Evolutionary conservation across 2,329 filamentous ascomycete species (phyloP).

Genomic region (Xenosphaeropsis pyriputrescens): DNA sequence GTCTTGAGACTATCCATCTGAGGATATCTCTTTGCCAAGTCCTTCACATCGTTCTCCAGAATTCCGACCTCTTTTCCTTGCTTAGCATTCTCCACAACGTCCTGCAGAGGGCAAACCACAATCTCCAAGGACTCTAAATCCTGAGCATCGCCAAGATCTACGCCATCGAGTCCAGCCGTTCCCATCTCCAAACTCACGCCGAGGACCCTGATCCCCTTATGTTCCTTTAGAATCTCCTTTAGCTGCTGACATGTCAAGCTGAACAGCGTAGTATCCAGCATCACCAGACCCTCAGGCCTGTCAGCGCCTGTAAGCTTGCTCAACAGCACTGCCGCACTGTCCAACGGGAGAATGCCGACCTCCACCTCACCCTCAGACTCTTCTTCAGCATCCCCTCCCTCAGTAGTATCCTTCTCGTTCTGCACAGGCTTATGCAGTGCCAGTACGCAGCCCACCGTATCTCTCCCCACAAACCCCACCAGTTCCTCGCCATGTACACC

Average conservation of each 20-base stretch:
- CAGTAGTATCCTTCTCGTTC: slow-evolving; percentile 10
- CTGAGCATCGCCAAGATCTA: slow-evolving; percentile 3
- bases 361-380: slow-evolving; percentile 9
- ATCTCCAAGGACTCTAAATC: slow-evolving; percentile 10
- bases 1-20: slow-evolving; percentile 9
- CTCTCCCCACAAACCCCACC: slow-evolving; percentile 4
- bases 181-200: slow-evolving; percentile 21
- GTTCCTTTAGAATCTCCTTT: slow-evolving; percentile 17
- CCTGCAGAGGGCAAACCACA: slow-evolving; percentile 10
- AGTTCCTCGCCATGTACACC: slow-evolving; percentile 6
- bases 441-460: slow-evolving; percentile 4
- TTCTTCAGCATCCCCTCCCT: slow-evolving; percentile 9
- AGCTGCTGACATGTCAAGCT: slow-evolving; percentile 21
- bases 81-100: slow-evolving; percentile 9
- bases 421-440: slow-evolving; percentile 6
- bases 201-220: slow-evolving; percentile 22
- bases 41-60: slow-evolving; percentile 3
- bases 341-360: slow-evolving; percentile 1
- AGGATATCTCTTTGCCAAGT: slow-evolving; percentile 3
- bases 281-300: slow-evolving; percentile 8
- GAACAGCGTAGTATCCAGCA: slow-evolving; percentile 24
- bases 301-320: slow-evolving; percentile 8
- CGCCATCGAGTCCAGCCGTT: slow-evolving; percentile 8
- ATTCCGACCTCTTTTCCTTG: slow-evolving; percentile 4
- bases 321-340: slow-evolving; percentile 1